These are phyloP conservation scores for Gamsiella multidivaricata DNA, from an alignment of 192 early-diverging fungal genomes.

Conservation along the genomic window DNA sequence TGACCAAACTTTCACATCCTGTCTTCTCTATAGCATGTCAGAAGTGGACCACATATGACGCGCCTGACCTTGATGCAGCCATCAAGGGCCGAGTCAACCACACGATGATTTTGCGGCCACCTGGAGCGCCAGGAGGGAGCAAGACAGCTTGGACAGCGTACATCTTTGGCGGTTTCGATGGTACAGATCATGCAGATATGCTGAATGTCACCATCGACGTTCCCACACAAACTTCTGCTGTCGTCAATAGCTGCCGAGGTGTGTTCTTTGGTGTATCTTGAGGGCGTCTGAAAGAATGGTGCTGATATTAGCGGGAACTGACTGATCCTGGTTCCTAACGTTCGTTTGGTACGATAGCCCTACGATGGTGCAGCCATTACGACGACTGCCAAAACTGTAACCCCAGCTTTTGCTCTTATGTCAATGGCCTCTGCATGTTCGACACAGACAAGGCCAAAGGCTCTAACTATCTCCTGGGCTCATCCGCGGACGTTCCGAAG, in stretches of 20 bases:
- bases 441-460: constrained; percentile 46
- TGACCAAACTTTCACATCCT: too few species aligned
- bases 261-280: neutral
- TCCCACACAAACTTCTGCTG: neutral
- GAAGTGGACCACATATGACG: constrained; percentile 28
- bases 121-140: constrained; percentile 33
- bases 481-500: constrained; percentile 17
- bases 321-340: too few species aligned
- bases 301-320: too few species aligned
- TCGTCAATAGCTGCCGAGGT: constrained; percentile 47
- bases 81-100: constrained; percentile 34
- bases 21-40: constrained; percentile 43
- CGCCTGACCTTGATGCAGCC: neutral
- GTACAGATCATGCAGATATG: constrained; percentile 29
- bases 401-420: constrained; percentile 42
- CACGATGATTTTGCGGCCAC: constrained; percentile 43
- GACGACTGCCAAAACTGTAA: constrained; percentile 50
- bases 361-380: constrained; percentile 49
- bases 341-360: constrained; percentile 7
- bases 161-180: constrained; percentile 52
- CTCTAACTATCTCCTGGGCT: constrained; percentile 7
- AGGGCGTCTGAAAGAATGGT: too few species aligned
- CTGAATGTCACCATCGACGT: constrained; percentile 23
- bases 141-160: constrained; percentile 43
- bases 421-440: constrained; percentile 44